Conservation (phyloP, 1,284 basidiomycete genomes). For the Rhodotorula mucilaginosa region DNA sequence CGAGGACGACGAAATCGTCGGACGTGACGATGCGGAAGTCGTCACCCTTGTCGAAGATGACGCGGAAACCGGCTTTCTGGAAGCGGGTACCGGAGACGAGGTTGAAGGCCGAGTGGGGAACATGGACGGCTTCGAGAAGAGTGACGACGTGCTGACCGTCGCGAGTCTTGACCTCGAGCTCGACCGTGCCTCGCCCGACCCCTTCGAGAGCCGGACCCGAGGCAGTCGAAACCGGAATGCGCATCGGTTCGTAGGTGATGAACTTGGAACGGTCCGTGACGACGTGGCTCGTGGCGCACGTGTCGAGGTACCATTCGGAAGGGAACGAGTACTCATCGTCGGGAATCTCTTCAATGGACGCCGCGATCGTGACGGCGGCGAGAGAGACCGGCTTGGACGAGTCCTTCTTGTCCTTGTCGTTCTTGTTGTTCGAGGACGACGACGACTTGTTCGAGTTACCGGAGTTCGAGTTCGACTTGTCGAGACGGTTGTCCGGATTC, state of each 20-base stretch:
- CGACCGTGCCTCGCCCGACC: background rate
- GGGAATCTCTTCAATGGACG: background rate
- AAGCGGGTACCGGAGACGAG: background rate
- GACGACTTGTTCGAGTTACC: background rate
- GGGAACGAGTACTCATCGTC: background rate
- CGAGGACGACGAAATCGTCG: background rate
- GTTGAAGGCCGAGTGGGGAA: background rate
- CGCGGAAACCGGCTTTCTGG: background rate
- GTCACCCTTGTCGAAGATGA: background rate
- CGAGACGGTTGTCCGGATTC: background rate
- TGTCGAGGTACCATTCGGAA: constrained; percentile 2
- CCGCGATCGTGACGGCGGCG: background rate
- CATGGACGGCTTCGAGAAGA: background rate
- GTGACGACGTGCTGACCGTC: background rate
- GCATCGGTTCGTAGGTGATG: background rate
- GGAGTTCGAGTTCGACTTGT: too few relatives aligned
- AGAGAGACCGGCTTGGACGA: background rate
- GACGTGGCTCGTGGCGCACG: background rate
- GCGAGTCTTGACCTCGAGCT: background rate
- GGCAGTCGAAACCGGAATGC: background rate
- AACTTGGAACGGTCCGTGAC: background rate
- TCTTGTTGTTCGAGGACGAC: background rate
- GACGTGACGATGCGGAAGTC: background rate
- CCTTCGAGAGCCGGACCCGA: background rate
- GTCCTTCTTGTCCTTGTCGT: background rate